phyloP scores from a whole-genome alignment of 2,329 filamentous ascomycete species.

The Alternaria burnsii region DNA sequence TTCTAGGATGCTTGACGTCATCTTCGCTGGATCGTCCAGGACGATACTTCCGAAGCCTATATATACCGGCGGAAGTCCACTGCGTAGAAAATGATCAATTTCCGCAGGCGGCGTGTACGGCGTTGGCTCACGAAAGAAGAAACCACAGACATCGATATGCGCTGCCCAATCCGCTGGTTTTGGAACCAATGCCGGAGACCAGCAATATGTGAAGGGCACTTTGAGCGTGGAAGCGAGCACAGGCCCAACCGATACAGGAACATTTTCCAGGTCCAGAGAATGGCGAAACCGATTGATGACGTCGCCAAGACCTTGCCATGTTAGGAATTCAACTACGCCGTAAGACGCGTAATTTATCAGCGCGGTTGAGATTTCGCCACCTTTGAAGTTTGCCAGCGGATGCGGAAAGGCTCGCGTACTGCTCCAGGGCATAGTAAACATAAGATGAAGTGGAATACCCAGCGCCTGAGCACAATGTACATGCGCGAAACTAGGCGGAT shows the following conservation, averaged over 20 bases:
- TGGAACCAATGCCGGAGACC: slow-evolving; percentile 51
- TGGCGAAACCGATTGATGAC: slow-evolving; percentile 57
- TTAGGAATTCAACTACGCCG: slow-evolving; percentile 57
- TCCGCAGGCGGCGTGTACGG: slow-evolving; percentile 54
- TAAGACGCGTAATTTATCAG: slow-evolving; percentile 57
- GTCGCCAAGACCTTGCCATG: slow-evolving; percentile 61
- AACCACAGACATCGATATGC: slow-evolving; percentile 52
- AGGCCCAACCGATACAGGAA: slow-evolving; percentile 37
- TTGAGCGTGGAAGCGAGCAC: slow-evolving; percentile 51
- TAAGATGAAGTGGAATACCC: slow-evolving; percentile 77
- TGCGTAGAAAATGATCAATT: slow-evolving; percentile 56
- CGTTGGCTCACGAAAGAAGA: slow-evolving; percentile 54
- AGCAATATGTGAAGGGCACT: slow-evolving; percentile 57
- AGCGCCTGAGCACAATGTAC: slow-evolving; percentile 76
- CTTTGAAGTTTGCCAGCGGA: slow-evolving; percentile 59
- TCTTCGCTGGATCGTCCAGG: slow-evolving; percentile 57
- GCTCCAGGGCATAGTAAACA: slow-evolving; percentile 69
- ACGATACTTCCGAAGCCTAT: slow-evolving; percentile 67
- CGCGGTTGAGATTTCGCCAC: slow-evolving; percentile 40
- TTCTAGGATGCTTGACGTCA: slow-evolving; percentile 58
- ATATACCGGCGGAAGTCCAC: slow-evolving; percentile 61
- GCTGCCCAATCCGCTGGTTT: slow-evolving; percentile 28
- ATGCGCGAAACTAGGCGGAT: slow-evolving; percentile 79
- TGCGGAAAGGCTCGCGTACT: slow-evolving; percentile 58
- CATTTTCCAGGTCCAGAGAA: slow-evolving; percentile 51